These are phyloP conservation scores for Trichoderma virens DNA, from an alignment of 495 filamentous ascomycete genomes.

Conservation along the genomic window DNA sequence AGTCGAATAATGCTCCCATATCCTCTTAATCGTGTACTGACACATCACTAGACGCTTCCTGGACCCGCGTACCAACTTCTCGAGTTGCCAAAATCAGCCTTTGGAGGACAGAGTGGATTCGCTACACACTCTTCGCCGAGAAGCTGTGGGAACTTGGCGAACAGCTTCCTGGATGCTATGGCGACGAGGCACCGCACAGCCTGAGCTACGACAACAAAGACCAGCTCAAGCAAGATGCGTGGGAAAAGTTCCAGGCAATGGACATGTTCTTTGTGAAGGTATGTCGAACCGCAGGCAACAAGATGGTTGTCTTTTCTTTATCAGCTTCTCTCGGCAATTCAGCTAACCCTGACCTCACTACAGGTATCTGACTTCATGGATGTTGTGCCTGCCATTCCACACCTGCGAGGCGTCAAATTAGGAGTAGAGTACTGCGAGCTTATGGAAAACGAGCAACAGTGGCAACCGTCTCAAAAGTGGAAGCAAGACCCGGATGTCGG, in stretches of 20 bases:
- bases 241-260: constrained; percentile 41
- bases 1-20: constrained; percentile 21
- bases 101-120: constrained; percentile 41
- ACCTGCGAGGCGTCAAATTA: constrained; percentile 56
- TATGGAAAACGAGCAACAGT: constrained; percentile 35
- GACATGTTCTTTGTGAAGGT: constrained; percentile 76
- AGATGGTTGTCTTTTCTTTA: background rate
- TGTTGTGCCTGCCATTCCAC: constrained; percentile 60
- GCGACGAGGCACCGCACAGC: constrained; percentile 28
- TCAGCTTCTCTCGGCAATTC: background rate
- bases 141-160: constrained; percentile 37
- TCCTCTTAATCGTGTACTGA: background rate
- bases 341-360: background rate
- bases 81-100: constrained; percentile 37
- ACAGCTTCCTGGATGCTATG: constrained; percentile 36
- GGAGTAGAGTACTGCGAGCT: constrained; percentile 45
- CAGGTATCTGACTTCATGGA: constrained; percentile 69
- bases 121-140: constrained; percentile 39
- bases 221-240: constrained; percentile 34
- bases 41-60: constrained; percentile 50
- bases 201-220: constrained; percentile 30
- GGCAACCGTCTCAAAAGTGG: constrained; percentile 38
- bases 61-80: constrained; percentile 50
- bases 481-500: constrained; percentile 41
- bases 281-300: constrained; percentile 14